Evolutionary conservation across 805 yeast genomes (phyloP).

Genomic region (Teunomyces gatunensis): DNA sequence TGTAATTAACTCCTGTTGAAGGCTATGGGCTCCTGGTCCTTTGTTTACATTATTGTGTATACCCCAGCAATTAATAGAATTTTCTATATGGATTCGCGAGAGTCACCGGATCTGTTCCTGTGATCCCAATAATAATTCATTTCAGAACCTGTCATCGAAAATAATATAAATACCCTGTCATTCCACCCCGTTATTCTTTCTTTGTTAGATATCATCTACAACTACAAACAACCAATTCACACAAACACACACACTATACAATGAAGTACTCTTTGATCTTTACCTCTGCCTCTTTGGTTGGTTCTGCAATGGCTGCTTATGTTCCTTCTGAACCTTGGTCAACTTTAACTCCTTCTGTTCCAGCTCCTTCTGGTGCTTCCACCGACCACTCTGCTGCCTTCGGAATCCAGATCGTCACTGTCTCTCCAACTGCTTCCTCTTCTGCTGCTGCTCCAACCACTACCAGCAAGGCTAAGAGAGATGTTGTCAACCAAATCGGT

Average conservation of each 20-base stretch:
- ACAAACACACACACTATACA: not conserved
- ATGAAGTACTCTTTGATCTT: constrained; percentile 21
- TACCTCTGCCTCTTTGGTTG: constrained; percentile 39
- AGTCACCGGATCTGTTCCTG: not conserved
- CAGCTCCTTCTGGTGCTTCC: constrained; percentile 27
- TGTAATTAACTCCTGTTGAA: not conserved
- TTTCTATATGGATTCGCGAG: not conserved
- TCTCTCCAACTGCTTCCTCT: constrained; percentile 36
- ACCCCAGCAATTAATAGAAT: constrained; percentile 2
- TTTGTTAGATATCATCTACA: not conserved
- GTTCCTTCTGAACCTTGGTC: constrained; percentile 29
- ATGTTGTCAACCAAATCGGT: constrained; percentile 28
- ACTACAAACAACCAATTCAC: constrained; percentile 2
- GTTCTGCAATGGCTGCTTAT: constrained; percentile 53
- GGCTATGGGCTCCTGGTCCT: not conserved
- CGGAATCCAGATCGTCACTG: constrained; percentile 66
- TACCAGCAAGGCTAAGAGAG: constrained; percentile 20
- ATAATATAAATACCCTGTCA: not conserved
- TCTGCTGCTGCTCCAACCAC: constrained; percentile 21
- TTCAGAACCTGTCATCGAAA: not conserved
- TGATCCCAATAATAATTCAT: constrained; percentile 1
- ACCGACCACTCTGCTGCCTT: constrained; percentile 56
- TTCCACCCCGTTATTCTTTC: not conserved
- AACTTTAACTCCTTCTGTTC: constrained; percentile 29
- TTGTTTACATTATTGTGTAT: not conserved